phyloP scores from a whole-genome alignment of 192 early-diverging fungal species.

The Geosiphon pyriformis region DNA sequence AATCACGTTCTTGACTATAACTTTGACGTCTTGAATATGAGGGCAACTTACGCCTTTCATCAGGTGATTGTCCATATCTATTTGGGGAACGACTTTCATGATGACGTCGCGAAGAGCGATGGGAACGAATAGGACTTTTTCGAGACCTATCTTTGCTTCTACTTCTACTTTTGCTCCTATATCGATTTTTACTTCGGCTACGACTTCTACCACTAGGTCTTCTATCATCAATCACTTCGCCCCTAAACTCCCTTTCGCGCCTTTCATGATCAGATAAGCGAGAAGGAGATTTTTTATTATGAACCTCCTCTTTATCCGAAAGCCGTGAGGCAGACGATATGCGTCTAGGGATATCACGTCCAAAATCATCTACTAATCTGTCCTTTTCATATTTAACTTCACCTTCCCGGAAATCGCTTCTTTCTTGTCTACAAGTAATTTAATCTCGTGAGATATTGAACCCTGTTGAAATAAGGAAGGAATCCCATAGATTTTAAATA shows the following conservation, averaged over 20 bases:
- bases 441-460: not conserved
- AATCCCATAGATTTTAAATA: too few species aligned
- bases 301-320: not conserved
- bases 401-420: conserved; percentile 1
- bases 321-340: conserved; percentile 9
- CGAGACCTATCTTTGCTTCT: conserved; percentile 16
- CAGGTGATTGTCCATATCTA: not conserved
- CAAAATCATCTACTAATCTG: conserved; percentile 16
- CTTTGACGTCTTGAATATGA: conserved; percentile 10
- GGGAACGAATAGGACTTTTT: not conserved
- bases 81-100: conserved; percentile 1
- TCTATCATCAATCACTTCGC: conserved; percentile 8
- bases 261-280: conserved; percentile 10
- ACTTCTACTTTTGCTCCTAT: too few species aligned
- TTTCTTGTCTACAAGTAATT: conserved; percentile 8
- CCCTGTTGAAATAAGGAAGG: too few species aligned
- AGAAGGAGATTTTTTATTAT: conserved; percentile 8
- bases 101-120: not conserved
- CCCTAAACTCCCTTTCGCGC: not conserved
- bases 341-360: conserved; percentile 6
- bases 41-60: conserved; percentile 1
- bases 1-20: not conserved
- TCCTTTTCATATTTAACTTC: conserved; percentile 19
- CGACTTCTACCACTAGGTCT: conserved; percentile 2
- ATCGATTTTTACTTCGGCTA: too few species aligned